Evolutionary conservation across 495 filamentous ascomycete species (phyloP).

Genomic region (Penicillium longicatenatum): DNA sequence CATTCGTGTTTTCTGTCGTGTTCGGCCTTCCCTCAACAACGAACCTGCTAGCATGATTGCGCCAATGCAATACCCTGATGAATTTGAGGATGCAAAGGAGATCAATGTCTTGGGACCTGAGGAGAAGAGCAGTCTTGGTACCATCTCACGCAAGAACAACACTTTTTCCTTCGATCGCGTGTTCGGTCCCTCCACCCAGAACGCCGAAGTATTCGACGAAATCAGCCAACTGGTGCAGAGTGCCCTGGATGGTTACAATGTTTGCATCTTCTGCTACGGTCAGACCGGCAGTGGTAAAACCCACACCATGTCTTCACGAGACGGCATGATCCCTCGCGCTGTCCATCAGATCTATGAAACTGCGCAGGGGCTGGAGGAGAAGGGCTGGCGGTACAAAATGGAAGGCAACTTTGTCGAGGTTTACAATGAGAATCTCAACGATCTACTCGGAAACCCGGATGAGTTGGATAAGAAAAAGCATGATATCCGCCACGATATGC

Average conservation of each 20-base stretch:
- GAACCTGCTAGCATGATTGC: conserved; percentile 61
- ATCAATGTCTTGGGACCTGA: conserved; percentile 81
- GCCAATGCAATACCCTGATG: conserved; percentile 77
- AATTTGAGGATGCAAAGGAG: conserved; percentile 75
- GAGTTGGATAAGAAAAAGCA: conserved; percentile 84
- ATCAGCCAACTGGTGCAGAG: conserved; percentile 97
- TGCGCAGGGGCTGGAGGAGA: conserved; percentile 76
- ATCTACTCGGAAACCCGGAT: conserved; percentile 77
- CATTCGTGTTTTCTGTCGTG: conserved; percentile 96
- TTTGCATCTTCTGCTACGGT: conserved; percentile 98
- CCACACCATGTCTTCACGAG: conserved; percentile 87
- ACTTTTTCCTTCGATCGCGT: conserved; percentile 93
- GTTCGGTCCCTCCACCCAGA: conserved; percentile 75
- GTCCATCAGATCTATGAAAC: conserved; percentile 92
- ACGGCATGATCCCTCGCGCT: conserved; percentile 95
- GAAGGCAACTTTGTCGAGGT: conserved; percentile 98
- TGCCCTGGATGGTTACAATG: conserved; percentile 96
- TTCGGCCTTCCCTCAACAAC: conserved; percentile 72
- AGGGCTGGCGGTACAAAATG: conserved; percentile 94
- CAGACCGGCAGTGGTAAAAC: conserved; percentile 98
- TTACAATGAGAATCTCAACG: conserved; percentile 96
- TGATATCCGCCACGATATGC: conserved; percentile 86
- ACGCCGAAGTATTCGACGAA: conserved; percentile 90
- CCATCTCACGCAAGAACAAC: conserved; percentile 70
- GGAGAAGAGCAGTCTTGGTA: conserved; percentile 81